phyloP scores from a whole-genome alignment of 1,284 basidiomycete species.

The Boletus semigastroideus region DNA sequence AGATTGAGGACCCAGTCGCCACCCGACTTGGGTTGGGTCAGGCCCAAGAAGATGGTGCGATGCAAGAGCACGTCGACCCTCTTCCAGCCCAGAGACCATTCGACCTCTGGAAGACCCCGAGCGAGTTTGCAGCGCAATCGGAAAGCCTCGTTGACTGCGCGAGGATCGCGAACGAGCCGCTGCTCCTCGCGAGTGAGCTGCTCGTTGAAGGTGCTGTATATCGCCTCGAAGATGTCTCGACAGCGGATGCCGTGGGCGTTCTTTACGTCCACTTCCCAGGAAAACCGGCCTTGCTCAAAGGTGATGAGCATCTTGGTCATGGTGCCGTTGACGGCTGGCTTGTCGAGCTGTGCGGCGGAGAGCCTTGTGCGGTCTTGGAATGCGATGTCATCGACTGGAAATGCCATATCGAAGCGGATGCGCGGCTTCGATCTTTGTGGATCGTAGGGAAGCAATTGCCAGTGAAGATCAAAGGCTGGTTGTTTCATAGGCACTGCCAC shows the following conservation, averaged over 20 bases:
- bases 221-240: conserved; percentile 53
- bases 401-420: conserved; percentile 31
- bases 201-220: conserved; percentile 46
- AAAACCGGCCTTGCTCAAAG: conserved; percentile 30
- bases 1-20: conserved; percentile 34
- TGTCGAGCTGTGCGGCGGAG: conserved; percentile 32
- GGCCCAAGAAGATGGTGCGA: conserved; percentile 42
- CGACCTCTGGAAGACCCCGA: conserved; percentile 36
- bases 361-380: conserved; percentile 20
- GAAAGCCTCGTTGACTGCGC: conserved; percentile 41
- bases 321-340: conserved; percentile 33
- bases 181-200: conserved; percentile 43
- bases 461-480: conserved; percentile 36
- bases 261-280: conserved; percentile 46
- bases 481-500: conserved; percentile 30
- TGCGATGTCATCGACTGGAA: conserved; percentile 26
- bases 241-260: conserved; percentile 44
- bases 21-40: conserved; percentile 33
- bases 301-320: conserved; percentile 39
- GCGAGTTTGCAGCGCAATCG: conserved; percentile 45
- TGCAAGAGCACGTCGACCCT: conserved; percentile 52
- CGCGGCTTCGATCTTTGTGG: conserved; percentile 24
- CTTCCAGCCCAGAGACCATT: conserved; percentile 43
- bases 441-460: conserved; percentile 41
- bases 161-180: conserved; percentile 34